Evolutionary conservation across 129 eudicot genomes (phyloP), one percentile per base, ranked within the genome.

Genomic region (Flaveria linearis): DNA sequence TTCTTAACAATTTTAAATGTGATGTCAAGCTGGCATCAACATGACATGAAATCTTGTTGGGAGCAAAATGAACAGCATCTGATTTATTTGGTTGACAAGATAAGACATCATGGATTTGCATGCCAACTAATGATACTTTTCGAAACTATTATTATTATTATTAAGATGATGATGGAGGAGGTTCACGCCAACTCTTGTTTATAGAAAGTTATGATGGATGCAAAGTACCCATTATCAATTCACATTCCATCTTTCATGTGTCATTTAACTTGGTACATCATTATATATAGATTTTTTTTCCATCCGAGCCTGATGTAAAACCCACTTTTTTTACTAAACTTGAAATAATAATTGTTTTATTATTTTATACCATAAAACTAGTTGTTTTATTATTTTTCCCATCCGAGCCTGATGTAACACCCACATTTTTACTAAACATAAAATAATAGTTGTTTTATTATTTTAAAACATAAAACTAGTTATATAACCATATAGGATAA

Each of bases 21-120:
- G 88, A 85, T 74, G 86, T 85, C 71, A 78, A 69, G 77, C 16
- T 81, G 83, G 56, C 81, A 78, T 81, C 85, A 81, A 51, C 81
- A 76, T 56, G 76, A 81, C 68, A 73, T 46, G 49, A 55, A 65
- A 67, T 68, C 63, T 65, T 61, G 68, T 41, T 41, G 69, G 69
- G 75, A 69, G 55, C 33, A 60, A 12, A 72, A 77, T 67, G 39
- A 72, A 30, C 67, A 13, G 49, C 20, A 53, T 63, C 28, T 52
- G 57, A 2, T 6, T 53, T n/a, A 16, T 76, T 70, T 70, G 63
- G 81, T 73, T 76, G 78, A 73, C 67, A 69, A 56, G 74, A 53
- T 83, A 75, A 78, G 78, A 75, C 86, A 78, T 82, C 71, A 78
- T 57, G 73, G 84, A 80, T 76, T 80, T 76, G 80, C 84, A 76